Base-by-base conservation (phyloP, 345 rosid genomes). In the Laguncularia racemosa region DNA sequence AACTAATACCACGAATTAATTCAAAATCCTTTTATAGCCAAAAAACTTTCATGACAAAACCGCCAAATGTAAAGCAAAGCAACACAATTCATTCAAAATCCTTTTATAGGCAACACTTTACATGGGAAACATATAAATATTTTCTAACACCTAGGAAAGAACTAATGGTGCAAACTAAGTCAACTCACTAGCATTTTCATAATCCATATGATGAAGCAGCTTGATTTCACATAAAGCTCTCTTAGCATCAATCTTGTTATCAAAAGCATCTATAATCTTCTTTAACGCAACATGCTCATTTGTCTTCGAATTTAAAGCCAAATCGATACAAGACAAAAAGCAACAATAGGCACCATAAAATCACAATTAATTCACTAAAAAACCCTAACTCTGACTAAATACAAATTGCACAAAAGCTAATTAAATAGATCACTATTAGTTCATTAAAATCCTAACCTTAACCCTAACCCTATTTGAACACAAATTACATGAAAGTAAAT, bases 171-270 rank as follows among this genome's bases (percentile, higher is more conserved):
- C 47, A 45, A 26, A 55, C 18, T 48, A 19, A 63, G 52, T 69
- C 48, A 55, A 76, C 82, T 77, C 78, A 92, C 91, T 71, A 68
- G 86, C 98, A 62, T 86, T 89, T 77, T 89, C 97, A 80, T 92
- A 97, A 65, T 86, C 84, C 80, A 92, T 83, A 71, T 89, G 98
- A 23, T 95, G 87, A 69, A 92, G 97, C 55, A 92, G 74, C 84
- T 86, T 92, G 86, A 89, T 89, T 81, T 89, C 98, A 2, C 98
- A 93, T 45, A 92, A 91, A 11, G 97, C 83, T 77, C 96, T 84
- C 83, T 92, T 92, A 15, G 96, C 97, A 21, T 82, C 91, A 43
- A 89, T 78, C 53, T 64, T 73, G 78, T 92, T 83, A 46, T 86
- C 93, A 50, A 85, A 89, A 10, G 93, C 89, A 74, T 86, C 76